Conservation (phyloP, 73 alveolate species). For the Halteria grandinella region DNA sequence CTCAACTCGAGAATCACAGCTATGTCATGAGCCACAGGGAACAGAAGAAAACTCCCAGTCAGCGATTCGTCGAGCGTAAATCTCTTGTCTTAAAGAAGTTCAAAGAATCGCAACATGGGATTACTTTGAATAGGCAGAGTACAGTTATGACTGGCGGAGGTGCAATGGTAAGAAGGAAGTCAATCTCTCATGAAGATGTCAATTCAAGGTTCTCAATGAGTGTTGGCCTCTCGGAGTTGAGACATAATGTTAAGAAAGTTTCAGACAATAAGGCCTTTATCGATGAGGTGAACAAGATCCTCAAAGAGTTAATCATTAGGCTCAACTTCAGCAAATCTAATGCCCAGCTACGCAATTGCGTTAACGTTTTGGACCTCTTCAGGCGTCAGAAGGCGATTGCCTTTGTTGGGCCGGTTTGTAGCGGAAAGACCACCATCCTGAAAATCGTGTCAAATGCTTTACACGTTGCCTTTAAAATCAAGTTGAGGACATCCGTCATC, state of each 20-base stretch:
- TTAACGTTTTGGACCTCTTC: slow-evolving; percentile 13
- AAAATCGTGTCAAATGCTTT: slow-evolving; percentile 17
- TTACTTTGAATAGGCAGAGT: too few relatives aligned
- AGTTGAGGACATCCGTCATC: slow-evolving; percentile 53
- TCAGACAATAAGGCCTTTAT: not conserved
- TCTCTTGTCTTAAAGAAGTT: too few relatives aligned
- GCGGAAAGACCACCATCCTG: slow-evolving; percentile 58
- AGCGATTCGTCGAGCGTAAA: too few relatives aligned
- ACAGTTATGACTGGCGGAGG: too few relatives aligned
- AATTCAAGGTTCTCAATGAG: not conserved
- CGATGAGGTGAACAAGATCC: not conserved
- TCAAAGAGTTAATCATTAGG: not conserved
- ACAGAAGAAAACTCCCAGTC: too few relatives aligned
- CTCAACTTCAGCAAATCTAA: not conserved
- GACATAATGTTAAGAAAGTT: not conserved
- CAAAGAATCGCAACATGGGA: too few relatives aligned
- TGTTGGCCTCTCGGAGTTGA: not conserved
- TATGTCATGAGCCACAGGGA: too few relatives aligned
- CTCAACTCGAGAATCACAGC: too few relatives aligned
- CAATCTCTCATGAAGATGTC: not conserved
- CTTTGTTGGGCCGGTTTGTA: slow-evolving; percentile 58
- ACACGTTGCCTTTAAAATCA: not conserved
- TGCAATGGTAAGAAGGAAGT: not conserved
- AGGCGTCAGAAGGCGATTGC: slow-evolving; percentile 56
- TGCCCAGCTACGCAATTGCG: slow-evolving; percentile 18